phyloP scores from a whole-genome alignment of 257 asterid species.

The Solanum raphanifolium region DNA sequence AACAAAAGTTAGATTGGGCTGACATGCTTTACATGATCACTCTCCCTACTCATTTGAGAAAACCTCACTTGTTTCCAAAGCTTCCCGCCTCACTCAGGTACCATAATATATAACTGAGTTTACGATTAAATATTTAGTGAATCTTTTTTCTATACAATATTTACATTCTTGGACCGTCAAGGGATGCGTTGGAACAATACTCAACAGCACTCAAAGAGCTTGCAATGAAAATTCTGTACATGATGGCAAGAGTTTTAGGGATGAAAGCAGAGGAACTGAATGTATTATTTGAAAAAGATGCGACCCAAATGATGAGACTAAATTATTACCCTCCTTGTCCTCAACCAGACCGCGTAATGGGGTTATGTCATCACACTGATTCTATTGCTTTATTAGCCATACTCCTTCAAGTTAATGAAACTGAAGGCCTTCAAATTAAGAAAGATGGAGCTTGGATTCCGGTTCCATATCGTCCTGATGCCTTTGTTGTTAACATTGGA shows the following conservation, averaged over 20 bases:
- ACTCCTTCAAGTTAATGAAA: constrained; percentile 32
- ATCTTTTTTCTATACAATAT: neutral
- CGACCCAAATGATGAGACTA: constrained; percentile 16
- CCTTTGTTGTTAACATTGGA: constrained; percentile 39
- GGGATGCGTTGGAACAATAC: constrained; percentile 43
- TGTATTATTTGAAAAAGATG: constrained; percentile 14
- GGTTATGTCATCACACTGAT: constrained; percentile 39
- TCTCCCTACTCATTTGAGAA: constrained; percentile 13
- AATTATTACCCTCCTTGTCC: constrained; percentile 36
- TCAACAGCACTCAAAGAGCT: constrained; percentile 23
- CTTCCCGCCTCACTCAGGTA: neutral
- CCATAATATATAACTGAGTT: no score
- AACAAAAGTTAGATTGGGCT: constrained; percentile 62
- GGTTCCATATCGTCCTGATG: constrained; percentile 28
- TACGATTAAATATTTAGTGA: no score
- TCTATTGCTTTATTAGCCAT: constrained; percentile 33
- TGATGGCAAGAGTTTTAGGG: neutral
- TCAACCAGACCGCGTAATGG: constrained; percentile 34
- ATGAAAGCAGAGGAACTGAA: neutral
- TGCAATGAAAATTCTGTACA: constrained; percentile 30
- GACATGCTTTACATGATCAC: constrained; percentile 26
- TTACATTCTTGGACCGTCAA: neutral
- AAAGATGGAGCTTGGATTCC: constrained; percentile 41
- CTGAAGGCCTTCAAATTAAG: constrained; percentile 38
- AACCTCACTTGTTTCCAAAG: neutral